phyloP scores from a whole-genome alignment of 2,329 filamentous ascomycete genomes.

The Ascochyta clinopodiicola region DNA sequence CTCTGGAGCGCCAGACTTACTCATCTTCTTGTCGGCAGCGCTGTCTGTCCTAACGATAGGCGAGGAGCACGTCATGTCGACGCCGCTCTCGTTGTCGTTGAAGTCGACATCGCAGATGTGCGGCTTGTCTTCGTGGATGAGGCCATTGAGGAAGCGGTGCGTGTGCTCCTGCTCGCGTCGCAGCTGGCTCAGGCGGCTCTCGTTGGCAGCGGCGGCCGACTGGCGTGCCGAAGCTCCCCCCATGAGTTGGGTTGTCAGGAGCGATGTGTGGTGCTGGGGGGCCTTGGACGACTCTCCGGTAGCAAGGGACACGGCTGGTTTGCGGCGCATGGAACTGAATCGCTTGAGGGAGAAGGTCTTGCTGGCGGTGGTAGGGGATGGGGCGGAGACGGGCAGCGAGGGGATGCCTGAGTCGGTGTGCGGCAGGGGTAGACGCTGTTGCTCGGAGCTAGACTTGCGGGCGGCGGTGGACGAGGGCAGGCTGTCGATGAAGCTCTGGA shows the following conservation, averaged over 20 bases:
- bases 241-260: slow-evolving; percentile 23
- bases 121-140: slow-evolving; percentile 24
- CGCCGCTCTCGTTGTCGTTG: slow-evolving; percentile 48
- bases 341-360: slow-evolving; percentile 39
- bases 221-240: slow-evolving; percentile 43
- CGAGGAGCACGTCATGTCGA: slow-evolving; percentile 47
- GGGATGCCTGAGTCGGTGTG: slow-evolving; percentile 46
- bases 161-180: slow-evolving; percentile 44
- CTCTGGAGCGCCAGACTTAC: slow-evolving; percentile 27
- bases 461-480: slow-evolving; percentile 22
- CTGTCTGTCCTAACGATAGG: slow-evolving; percentile 42
- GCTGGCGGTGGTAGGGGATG: slow-evolving; percentile 14
- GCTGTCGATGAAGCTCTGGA: slow-evolving; percentile 36
- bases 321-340: slow-evolving; percentile 41
- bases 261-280: slow-evolving; percentile 9
- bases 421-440: slow-evolving; percentile 33
- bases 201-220: slow-evolving; percentile 46
- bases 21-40: slow-evolving; percentile 43
- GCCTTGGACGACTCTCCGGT: slow-evolving; percentile 27
- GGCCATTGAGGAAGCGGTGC: slow-evolving; percentile 39
- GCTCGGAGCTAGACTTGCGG: slow-evolving; percentile 31
- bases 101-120: slow-evolving; percentile 30
- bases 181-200: slow-evolving; percentile 37
- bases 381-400: slow-evolving; percentile 21
- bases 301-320: slow-evolving; percentile 38